Percentiles rank a stretch among this genome's conserved stretches.
Conservation (phyloP, 2,329 filamentous ascomycete species). For the Cladosporium sp. region DNA sequence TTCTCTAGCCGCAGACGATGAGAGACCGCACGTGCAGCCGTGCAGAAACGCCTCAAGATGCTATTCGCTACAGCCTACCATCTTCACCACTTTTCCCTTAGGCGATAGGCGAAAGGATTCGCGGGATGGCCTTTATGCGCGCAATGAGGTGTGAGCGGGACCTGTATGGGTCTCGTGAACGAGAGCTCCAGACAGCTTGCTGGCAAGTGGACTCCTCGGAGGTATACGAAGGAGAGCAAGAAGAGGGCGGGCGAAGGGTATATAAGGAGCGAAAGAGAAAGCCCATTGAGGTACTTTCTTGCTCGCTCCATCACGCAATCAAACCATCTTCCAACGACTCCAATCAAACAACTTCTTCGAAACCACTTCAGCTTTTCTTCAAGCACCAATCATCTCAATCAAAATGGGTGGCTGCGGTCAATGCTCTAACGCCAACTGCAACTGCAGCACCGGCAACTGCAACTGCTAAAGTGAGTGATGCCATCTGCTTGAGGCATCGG, state of each 20-base stretch:
- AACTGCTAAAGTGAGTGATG: slow-evolving; percentile 20
- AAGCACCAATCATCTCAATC: slow-evolving; percentile 17
- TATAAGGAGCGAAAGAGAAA: slow-evolving; percentile 6
- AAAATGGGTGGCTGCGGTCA: slow-evolving; percentile 30
- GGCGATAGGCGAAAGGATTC: slow-evolving; percentile 1
- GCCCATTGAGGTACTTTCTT: background rate
- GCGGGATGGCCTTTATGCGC: slow-evolving; percentile 7
- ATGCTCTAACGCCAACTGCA: slow-evolving; percentile 29
- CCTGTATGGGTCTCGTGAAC: slow-evolving; percentile 7
- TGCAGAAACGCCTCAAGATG: background rate
- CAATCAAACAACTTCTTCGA: slow-evolving; percentile 2
- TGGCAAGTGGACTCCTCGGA: background rate
- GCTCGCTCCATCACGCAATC: slow-evolving; percentile 9
- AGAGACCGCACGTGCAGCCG: slow-evolving; percentile 5
- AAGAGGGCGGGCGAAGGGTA: background rate
- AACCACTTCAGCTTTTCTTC: slow-evolving; percentile 4
- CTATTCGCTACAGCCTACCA: slow-evolving; percentile 1
- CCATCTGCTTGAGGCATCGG: background rate
- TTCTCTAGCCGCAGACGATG: slow-evolving; percentile 8
- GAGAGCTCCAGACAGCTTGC: slow-evolving; percentile 3
- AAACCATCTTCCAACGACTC: slow-evolving; percentile 10
- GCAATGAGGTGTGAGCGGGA: slow-evolving; percentile 1
- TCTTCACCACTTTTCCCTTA: background rate
- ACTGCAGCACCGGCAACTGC: slow-evolving; percentile 28
- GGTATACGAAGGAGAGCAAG: background rate